These are phyloP conservation scores for Camelina sativa DNA, from an alignment of 345 rosid genomes.

Conservation along the genomic window DNA sequence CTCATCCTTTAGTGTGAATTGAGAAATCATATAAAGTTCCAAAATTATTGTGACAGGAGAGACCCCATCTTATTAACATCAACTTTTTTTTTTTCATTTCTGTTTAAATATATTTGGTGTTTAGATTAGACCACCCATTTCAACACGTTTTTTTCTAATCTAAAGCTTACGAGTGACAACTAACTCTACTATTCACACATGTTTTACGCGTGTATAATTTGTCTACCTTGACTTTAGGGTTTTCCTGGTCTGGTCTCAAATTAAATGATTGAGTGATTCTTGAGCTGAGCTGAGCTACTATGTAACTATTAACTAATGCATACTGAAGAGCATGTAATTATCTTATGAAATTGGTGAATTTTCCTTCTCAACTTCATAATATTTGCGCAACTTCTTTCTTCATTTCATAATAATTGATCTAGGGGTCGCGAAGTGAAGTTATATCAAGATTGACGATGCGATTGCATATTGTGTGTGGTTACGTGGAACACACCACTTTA, in stretches of 20 bases:
- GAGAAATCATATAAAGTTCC: constrained; percentile 25
- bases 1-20: constrained; percentile 14
- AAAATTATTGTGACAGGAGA: constrained; percentile 26
- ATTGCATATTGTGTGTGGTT: background rate
- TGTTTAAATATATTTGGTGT: no score
- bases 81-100: background rate
- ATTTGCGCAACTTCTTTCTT: background rate
- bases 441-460: background rate
- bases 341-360: no score
- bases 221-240: constrained; percentile 8
- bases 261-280: background rate
- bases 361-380: background rate
- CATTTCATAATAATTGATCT: background rate
- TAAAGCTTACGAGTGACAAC: background rate
- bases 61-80: constrained; percentile 21
- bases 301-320: background rate
- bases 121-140: constrained; percentile 21
- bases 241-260: constrained; percentile 3
- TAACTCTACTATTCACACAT: background rate
- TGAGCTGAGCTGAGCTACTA: background rate
- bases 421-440: background rate
- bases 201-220: constrained; percentile 1
- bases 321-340: no score
- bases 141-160: constrained; percentile 15
- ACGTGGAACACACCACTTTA: constrained; percentile 23